Conservation (phyloP, 202 grass and related monocot species). For the Musa balbisiana region DNA sequence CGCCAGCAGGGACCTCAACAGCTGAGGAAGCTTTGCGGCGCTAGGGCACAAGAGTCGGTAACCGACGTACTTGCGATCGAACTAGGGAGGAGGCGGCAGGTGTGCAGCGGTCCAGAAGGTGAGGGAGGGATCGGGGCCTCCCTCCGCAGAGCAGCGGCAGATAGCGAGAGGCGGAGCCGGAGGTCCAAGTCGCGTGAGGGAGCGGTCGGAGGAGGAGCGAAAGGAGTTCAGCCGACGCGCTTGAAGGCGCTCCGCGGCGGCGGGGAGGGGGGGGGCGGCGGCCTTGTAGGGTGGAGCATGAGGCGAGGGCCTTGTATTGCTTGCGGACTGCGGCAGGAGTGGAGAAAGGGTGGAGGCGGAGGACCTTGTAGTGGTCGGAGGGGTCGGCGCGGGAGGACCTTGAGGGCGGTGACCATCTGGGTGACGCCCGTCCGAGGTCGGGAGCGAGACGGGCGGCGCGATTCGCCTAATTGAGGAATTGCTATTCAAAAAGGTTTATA, state of each 20-base stretch:
- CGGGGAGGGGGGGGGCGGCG: neutral
- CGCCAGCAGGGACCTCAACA: slow-evolving; percentile 41
- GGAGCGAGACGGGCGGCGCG: slow-evolving; percentile 43
- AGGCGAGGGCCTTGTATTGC: slow-evolving; percentile 63
- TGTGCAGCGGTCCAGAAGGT: slow-evolving; percentile 94
- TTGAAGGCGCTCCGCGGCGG: slow-evolving; percentile 50
- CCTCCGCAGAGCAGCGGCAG: slow-evolving; percentile 1
- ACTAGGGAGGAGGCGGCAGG: slow-evolving; percentile 79
- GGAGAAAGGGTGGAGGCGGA: slow-evolving; percentile 30
- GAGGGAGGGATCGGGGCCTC: too few relatives aligned
- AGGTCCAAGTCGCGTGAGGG: slow-evolving; percentile 19
- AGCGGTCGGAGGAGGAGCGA: slow-evolving; percentile 35
- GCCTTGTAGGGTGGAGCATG: slow-evolving; percentile 36
- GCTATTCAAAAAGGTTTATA: too few relatives aligned
- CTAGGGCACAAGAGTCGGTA: slow-evolving; percentile 73
- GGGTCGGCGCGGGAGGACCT: slow-evolving; percentile 48
- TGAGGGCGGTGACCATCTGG: slow-evolving; percentile 37
- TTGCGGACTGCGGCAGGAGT: slow-evolving; percentile 35
- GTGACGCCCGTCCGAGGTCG: slow-evolving; percentile 16
- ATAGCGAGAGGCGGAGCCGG: slow-evolving; percentile 10
- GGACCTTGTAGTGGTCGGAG: slow-evolving; percentile 44
- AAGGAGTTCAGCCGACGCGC: slow-evolving; percentile 44
- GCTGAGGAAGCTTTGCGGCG: slow-evolving; percentile 78
- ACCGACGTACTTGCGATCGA: slow-evolving; percentile 67
- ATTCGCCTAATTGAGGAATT: slow-evolving; percentile 55